These are phyloP conservation scores for Neurospora tetraspora DNA, from an alignment of 495 filamentous ascomycete species.

Conservation along the genomic window DNA sequence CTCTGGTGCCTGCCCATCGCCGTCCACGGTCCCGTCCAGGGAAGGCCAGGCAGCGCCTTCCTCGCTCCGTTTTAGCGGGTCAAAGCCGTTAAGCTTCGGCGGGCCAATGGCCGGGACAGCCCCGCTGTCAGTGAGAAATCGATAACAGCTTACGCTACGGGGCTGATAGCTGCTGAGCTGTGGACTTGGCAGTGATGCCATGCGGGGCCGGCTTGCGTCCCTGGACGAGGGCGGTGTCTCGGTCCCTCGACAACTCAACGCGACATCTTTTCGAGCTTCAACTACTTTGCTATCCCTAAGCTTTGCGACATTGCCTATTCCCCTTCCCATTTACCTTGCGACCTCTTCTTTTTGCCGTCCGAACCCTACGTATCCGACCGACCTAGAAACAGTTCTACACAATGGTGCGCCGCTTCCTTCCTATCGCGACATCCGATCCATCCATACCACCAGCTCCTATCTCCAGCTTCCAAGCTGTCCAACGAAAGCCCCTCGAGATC, in stretches of 20 bases:
- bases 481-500: neutral
- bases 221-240: neutral
- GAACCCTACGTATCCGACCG: neutral
- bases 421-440: neutral
- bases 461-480: neutral
- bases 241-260: slow-evolving; percentile 1
- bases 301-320: neutral
- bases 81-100: neutral
- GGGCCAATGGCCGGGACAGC: neutral
- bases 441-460: neutral
- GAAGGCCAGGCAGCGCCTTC: neutral
- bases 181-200: neutral
- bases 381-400: neutral
- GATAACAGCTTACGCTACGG: neutral
- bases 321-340: neutral
- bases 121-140: neutral
- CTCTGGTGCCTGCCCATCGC: neutral
- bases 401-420: neutral
- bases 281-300: neutral
- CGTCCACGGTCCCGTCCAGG: neutral
- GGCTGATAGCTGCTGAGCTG: neutral
- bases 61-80: neutral
- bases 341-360: neutral
- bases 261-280: neutral
- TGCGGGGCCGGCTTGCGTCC: neutral